Base-by-base conservation (phyloP, 1,284 basidiomycete species). In the Pseudozyma flocculosa region DNA sequence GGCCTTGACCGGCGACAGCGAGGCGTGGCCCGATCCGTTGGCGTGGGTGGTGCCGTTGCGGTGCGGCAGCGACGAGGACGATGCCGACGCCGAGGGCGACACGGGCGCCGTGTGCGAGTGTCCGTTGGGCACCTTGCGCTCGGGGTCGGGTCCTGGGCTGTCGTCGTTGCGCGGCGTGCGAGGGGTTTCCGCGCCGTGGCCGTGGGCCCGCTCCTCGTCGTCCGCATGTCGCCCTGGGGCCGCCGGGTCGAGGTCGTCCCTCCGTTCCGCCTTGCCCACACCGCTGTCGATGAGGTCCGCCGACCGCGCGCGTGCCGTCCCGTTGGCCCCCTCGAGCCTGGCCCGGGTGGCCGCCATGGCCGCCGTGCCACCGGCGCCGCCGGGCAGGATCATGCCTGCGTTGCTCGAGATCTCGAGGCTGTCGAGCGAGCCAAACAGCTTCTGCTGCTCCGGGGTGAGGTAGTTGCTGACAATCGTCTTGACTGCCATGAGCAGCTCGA, bases 401-500 rank as follows among this genome's bases (percentile, higher is more conserved):
- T 61, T 67, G 46, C 67, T 66, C 4, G 62, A 56, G 4, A 64
- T 54, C 29, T 77, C 59, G 15, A 77, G 51, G 23, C 61, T 61
- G 38, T 73, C 74, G 24, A 76, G 50, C n/a, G 49, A 41, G 10
- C 75, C 75, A 54, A 77, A 75, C 13, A 50, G 38, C 18, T 46
- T 32, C n/a, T 50, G 56, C 36, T 68, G 61, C 36, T 65, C 66
- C 0, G 46, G 40, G 1, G 68, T 61, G 24, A 76, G 50, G 38
- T 70, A 76, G 50, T 68, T 52, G 2, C 64, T 57, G 4, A 62
- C 73, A 38, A 76, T 73, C 21, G 58, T 59, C 4, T 61, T 43
- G 3, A 77, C 70, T 7, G 67, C 57, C 1, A 67, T 58, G 2
- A 77, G 61, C 0, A 77, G 60, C 45, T 77, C 75, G 30, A 72